Evolutionary conservation across 2,329 filamentous ascomycete species (phyloP).

Genomic region (Pseudopyrenochaeta lycopersici): DNA sequence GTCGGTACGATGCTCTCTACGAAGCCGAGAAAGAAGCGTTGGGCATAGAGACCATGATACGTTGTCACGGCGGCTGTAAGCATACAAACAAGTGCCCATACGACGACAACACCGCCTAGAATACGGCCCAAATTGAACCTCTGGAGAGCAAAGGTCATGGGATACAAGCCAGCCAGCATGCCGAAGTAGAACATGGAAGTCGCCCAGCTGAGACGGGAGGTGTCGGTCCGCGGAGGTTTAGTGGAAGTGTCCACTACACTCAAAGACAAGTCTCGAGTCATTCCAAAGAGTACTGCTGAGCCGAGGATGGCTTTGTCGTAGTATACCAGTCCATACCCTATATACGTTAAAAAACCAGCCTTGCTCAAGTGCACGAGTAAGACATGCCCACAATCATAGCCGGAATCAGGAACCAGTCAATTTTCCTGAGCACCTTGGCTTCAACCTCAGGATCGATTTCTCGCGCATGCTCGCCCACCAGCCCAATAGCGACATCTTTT

Average conservation of each 20-base stretch:
- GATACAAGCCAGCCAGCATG: constrained; percentile 77
- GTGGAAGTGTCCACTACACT: constrained; percentile 61
- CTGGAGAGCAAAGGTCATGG: constrained; percentile 76
- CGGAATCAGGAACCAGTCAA: constrained; percentile 73
- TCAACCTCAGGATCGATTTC: constrained; percentile 64
- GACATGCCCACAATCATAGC: constrained; percentile 62
- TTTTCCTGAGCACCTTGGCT: constrained; percentile 69
- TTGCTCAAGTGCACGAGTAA: not conserved
- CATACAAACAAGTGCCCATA: constrained; percentile 75
- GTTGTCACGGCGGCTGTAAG: constrained; percentile 72
- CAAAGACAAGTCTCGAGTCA: constrained; percentile 74
- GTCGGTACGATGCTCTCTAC: constrained; percentile 66
- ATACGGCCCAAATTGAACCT: constrained; percentile 71
- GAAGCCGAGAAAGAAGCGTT: constrained; percentile 66
- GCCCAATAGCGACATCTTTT: constrained; percentile 65
- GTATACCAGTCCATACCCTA: constrained; percentile 72
- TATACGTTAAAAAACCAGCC: not conserved
- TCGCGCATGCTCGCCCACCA: constrained; percentile 67
- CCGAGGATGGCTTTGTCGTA: constrained; percentile 81
- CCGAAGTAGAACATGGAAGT: constrained; percentile 84
- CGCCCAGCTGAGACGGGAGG: constrained; percentile 76
- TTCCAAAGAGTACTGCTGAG: constrained; percentile 76
- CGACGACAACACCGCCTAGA: constrained; percentile 68
- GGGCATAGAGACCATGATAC: constrained; percentile 68
- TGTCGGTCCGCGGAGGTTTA: constrained; percentile 67